Evolutionary conservation across 2,329 filamentous ascomycete genomes (phyloP).

Genomic region (Cladophialophora chaetospira): DNA sequence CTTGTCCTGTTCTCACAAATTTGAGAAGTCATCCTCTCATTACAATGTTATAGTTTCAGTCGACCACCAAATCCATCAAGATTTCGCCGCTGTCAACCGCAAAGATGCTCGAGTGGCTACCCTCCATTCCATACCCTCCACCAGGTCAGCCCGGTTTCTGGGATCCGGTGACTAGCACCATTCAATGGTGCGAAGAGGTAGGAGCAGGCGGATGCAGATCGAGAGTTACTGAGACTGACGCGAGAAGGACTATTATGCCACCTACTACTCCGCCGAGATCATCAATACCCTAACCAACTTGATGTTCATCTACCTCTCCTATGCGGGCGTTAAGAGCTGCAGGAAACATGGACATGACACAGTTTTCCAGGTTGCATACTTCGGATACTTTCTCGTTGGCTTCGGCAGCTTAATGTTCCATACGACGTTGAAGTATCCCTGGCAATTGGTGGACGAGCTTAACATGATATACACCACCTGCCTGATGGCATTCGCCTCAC

Average conservation of each 20-base stretch:
- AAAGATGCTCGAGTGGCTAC: constrained; percentile 42
- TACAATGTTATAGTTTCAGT: background rate
- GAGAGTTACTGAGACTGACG: constrained; percentile 3
- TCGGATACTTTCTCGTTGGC: constrained; percentile 64
- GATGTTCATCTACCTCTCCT: constrained; percentile 76
- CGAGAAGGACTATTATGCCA: constrained; percentile 71
- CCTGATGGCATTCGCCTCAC: constrained; percentile 72
- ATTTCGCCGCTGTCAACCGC: background rate
- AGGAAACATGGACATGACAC: constrained; percentile 69
- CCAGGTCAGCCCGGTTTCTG: constrained; percentile 61
- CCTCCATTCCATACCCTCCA: constrained; percentile 53
- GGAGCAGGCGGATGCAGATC: constrained; percentile 15
- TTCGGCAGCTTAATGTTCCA: constrained; percentile 66
- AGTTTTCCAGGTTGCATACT: constrained; percentile 71
- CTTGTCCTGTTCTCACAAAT: too few relatives aligned
- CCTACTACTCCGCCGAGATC: constrained; percentile 73
- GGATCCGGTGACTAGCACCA: constrained; percentile 69
- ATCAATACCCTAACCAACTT: constrained; percentile 81
- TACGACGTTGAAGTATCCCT: constrained; percentile 67
- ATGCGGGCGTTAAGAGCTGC: constrained; percentile 74
- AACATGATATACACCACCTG: constrained; percentile 74
- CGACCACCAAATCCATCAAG: background rate
- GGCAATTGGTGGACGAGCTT: constrained; percentile 71
- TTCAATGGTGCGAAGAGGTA: constrained; percentile 82
- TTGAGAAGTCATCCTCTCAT: background rate